phyloP scores from a whole-genome alignment of 495 filamentous ascomycete genomes.

The Neurospora discreta region DNA sequence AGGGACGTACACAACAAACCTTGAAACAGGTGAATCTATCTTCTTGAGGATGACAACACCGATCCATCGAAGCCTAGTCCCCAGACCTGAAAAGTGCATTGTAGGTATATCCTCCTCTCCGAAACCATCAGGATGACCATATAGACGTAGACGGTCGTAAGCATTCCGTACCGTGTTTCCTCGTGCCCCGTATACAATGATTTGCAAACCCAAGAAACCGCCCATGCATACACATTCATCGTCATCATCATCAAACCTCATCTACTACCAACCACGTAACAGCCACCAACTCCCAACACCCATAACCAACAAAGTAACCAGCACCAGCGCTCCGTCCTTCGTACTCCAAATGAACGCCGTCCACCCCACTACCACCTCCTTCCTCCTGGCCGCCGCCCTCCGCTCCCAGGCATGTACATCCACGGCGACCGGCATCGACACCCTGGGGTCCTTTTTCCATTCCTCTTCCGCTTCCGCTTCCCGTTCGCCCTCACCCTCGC shows the following conservation, averaged over 20 bases:
- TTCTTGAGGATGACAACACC: background rate
- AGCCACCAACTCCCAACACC: conserved; percentile 32
- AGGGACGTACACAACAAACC: background rate
- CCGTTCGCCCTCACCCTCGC: background rate
- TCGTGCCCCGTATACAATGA: background rate
- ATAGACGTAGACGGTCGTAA: background rate
- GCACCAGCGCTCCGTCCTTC: conserved; percentile 23
- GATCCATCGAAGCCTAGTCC: background rate
- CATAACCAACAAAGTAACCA: conserved; percentile 25
- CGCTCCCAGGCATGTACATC: conserved; percentile 35
- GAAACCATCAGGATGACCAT: background rate
- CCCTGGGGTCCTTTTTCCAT: conserved; percentile 21
- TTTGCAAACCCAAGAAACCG: background rate
- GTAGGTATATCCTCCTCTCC: background rate
- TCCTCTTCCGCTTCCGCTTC: background rate
- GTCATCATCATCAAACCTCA: background rate
- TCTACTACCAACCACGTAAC: conserved; percentile 4
- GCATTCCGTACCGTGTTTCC: background rate
- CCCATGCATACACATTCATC: background rate
- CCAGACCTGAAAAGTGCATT: background rate
- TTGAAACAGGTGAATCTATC: background rate
- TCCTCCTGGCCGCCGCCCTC: conserved; percentile 25
- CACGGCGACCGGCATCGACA: conserved; percentile 27
- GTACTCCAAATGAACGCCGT: conserved; percentile 35
- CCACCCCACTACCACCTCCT: conserved; percentile 35